These are phyloP conservation scores for Exobasidium cylindrosporum DNA, from an alignment of 1,284 basidiomycete genomes.

Conservation along the genomic window DNA sequence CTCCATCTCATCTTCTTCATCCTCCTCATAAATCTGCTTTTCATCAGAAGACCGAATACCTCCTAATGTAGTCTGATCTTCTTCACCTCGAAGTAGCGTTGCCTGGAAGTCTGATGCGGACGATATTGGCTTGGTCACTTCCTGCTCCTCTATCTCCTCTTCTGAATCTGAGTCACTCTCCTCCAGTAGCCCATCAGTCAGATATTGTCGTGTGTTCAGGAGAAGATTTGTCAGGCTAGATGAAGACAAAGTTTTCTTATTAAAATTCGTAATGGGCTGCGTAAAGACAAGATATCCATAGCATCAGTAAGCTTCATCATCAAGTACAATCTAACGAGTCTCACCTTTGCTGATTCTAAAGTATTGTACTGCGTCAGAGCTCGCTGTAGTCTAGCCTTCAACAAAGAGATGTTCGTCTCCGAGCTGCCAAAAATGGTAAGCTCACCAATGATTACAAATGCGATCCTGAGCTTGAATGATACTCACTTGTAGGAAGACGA, in stretches of 20 bases:
- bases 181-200: background rate
- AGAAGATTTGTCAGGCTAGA: background rate
- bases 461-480: too few relatives aligned
- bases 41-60: background rate
- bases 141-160: background rate
- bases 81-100: background rate
- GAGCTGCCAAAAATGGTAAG: background rate
- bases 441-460: too few relatives aligned
- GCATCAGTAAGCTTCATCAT: background rate
- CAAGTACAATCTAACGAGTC: background rate
- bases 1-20: background rate
- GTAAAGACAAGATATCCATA: background rate
- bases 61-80: background rate
- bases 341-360: background rate
- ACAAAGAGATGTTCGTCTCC: background rate
- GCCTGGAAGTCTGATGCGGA: too few relatives aligned
- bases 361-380: background rate
- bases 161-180: slow-evolving; percentile 3
- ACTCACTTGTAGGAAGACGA: background rate
- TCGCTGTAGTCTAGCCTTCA: background rate
- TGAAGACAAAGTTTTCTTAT: background rate
- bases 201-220: background rate
- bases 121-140: too few relatives aligned
- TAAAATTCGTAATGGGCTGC: background rate
- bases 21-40: background rate